Evolutionary conservation across 768 basidiomycete species (phyloP).

Genomic region (Chalciporus piperatus): DNA sequence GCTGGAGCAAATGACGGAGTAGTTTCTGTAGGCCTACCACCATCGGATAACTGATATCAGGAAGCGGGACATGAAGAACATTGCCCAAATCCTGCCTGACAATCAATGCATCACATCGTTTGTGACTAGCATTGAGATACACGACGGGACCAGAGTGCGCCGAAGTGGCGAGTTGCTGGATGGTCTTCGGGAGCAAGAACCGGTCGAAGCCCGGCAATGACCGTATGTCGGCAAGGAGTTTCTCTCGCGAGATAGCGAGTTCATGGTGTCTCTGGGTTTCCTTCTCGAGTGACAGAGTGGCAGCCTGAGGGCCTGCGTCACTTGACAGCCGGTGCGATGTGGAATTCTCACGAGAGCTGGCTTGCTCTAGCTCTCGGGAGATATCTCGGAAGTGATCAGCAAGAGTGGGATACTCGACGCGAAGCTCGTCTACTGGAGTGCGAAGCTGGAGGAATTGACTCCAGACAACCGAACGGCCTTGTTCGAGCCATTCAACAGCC

Average conservation of each 20-base stretch:
- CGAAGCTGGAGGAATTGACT: neutral
- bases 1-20: no score
- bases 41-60: neutral
- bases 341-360: no score
- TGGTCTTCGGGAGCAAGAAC: no score
- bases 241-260: no score
- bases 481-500: slow-evolving; percentile 5
- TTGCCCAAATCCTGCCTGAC: neutral
- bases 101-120: neutral
- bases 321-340: no score
- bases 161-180: no score
- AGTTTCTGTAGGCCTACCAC: neutral
- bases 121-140: no score
- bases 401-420: neutral
- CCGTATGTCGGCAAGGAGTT: no score
- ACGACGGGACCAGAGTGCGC: no score
- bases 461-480: slow-evolving; percentile 1
- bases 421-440: neutral
- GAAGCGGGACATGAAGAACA: neutral
- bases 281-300: no score
- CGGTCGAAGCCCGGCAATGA: no score
- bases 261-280: no score
- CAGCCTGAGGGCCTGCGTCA: accelerated
- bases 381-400: neutral
- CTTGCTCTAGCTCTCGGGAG: neutral